Evolutionary conservation across 225 moss, liverwort and hornwort genomes (phyloP), one percentile per base, ranked within the genome.

Genomic region (Bryoerythrophyllum caledonicum): DNA sequence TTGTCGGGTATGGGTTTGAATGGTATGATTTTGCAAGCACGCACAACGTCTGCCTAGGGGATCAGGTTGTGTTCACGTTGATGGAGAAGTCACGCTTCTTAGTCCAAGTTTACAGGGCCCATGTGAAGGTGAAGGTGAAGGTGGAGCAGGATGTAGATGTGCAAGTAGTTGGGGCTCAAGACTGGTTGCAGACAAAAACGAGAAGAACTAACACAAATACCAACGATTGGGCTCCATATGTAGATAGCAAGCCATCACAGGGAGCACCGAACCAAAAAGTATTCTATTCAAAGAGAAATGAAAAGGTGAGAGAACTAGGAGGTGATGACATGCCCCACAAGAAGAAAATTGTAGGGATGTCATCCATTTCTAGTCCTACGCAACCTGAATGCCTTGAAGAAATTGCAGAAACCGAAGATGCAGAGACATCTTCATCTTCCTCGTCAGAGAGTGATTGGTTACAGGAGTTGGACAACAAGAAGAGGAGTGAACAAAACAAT

Each of bases 81-180:
- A 28, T 49, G 19, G 49, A 30, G 27, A 20, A 28, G 14, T 49
- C 28, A 5, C 49, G 49, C 49, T 49, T 67, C 19, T 28, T 48
- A 11, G 67, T 67, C 11, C 67, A 28, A 67, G 67, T 67, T 30
- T 11, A 30, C 27, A 49, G 30, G 46, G 46, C 27, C 25, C 9
- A 46, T 46, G 67, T 49, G 49, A 67, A 67, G 20, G 67, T 49
- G 49, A 49, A 67, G 49, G 49, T 67, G 67, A 44, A 66, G 46
- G 24, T 26, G 27, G 66, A 66, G 21, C 48, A 66, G 3, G 32
- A 32, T 32, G 32, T 32, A 5, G 32, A 32, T 32, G 32, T 32
- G 4, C 32, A 32, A 66, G 46, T 48, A 9, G 67, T 21, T 46
- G 49, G 10, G 2, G 30, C 17, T 10, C 48, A 49, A 5, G 48